Conservation (phyloP, 495 filamentous ascomycete species). For the Aspergillus conjunctus region DNA sequence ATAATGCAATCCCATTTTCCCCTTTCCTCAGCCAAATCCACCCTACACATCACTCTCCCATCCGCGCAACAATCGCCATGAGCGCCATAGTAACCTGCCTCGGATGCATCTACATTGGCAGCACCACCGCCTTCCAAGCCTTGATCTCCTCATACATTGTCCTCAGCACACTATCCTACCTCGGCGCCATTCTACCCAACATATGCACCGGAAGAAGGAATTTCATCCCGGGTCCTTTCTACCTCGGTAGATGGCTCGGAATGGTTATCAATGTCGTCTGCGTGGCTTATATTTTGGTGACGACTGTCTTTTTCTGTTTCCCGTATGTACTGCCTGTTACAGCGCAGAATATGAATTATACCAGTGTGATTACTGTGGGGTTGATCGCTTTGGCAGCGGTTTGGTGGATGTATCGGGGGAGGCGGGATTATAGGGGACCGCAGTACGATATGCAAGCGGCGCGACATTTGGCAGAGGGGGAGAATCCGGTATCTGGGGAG, state of each 20-base stretch:
- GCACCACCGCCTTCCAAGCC: slow-evolving; percentile 71
- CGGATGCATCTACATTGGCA: slow-evolving; percentile 74
- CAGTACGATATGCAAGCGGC: slow-evolving; percentile 13
- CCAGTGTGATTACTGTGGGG: slow-evolving; percentile 59
- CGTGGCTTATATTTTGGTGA: slow-evolving; percentile 65
- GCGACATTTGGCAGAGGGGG: slow-evolving; percentile 4
- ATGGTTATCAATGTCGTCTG: slow-evolving; percentile 59
- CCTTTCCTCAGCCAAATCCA: slow-evolving; percentile 42
- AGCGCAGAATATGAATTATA: slow-evolving; percentile 69
- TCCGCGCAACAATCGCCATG: slow-evolving; percentile 65
- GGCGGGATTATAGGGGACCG: slow-evolving; percentile 2
- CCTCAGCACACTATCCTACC: slow-evolving; percentile 71
- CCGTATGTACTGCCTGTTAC: slow-evolving; percentile 61
- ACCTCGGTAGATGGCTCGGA: slow-evolving; percentile 60
- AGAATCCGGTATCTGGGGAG: background rate
- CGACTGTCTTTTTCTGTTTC: slow-evolving; percentile 80
- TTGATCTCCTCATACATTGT: slow-evolving; percentile 73
- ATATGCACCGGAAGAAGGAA: slow-evolving; percentile 61
- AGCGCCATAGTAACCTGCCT: slow-evolving; percentile 63
- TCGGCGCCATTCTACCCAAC: slow-evolving; percentile 74
- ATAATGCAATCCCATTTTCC: slow-evolving; percentile 57
- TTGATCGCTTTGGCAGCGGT: background rate
- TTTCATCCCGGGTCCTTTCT: slow-evolving; percentile 67
- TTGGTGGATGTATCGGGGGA: slow-evolving; percentile 11
- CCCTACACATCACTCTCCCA: slow-evolving; percentile 58